Evolutionary conservation across 2,329 filamentous ascomycete genomes (phyloP).

Genomic region (Fusarium sp.): DNA sequence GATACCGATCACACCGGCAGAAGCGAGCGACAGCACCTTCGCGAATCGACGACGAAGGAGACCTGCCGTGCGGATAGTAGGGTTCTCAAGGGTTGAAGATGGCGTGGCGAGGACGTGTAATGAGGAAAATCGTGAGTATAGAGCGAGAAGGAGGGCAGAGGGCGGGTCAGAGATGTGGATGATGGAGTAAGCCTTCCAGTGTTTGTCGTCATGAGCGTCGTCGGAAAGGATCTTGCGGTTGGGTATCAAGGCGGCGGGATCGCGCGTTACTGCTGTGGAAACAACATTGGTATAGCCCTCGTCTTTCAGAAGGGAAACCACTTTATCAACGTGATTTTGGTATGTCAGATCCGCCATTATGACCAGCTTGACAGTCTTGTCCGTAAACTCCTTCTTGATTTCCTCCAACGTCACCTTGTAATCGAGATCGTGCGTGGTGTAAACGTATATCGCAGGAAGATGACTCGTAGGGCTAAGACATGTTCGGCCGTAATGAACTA

Average conservation of each 20-base stretch:
- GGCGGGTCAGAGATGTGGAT: slow-evolving; percentile 89
- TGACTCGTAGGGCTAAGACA: slow-evolving; percentile 91
- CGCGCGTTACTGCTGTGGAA: slow-evolving; percentile 77
- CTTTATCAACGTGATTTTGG: slow-evolving; percentile 74
- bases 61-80: slow-evolving; percentile 59
- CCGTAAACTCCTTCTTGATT: slow-evolving; percentile 77
- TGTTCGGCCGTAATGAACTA: slow-evolving; percentile 93
- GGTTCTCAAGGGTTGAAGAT: slow-evolving; percentile 64
- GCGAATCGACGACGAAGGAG: slow-evolving; percentile 88
- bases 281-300: slow-evolving; percentile 78
- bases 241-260: slow-evolving; percentile 84
- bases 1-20: slow-evolving; percentile 89
- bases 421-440: slow-evolving; percentile 79
- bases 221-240: slow-evolving; percentile 76
- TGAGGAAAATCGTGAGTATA: slow-evolving; percentile 82
- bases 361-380: slow-evolving; percentile 73
- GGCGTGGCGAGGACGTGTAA: slow-evolving; percentile 81
- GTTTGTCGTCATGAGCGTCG: slow-evolving; percentile 54
- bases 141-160: slow-evolving; percentile 84
- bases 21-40: slow-evolving; percentile 81
- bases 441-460: slow-evolving; percentile 90
- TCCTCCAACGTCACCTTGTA: slow-evolving; percentile 65
- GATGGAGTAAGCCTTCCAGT: slow-evolving; percentile 75
- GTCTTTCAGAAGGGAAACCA: slow-evolving; percentile 66
- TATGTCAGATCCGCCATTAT: slow-evolving; percentile 93